These are phyloP conservation scores for Truncatella angustata DNA, from an alignment of 2,329 filamentous ascomycete genomes.

Conservation along the genomic window DNA sequence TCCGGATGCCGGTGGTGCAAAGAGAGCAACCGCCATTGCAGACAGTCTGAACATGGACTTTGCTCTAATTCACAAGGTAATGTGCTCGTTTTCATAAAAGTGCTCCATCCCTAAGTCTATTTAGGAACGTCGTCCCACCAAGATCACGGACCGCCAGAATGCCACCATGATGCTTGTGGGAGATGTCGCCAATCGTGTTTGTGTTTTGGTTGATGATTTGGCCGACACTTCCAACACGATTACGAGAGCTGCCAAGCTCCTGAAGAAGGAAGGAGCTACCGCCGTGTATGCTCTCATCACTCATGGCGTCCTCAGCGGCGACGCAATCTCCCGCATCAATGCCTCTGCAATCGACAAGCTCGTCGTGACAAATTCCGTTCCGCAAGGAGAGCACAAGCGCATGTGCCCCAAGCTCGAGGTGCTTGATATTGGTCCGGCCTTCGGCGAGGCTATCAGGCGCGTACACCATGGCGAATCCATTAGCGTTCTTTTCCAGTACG, in stretches of 20 bases:
- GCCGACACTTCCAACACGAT: conserved; percentile 97
- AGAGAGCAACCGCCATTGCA: conserved; percentile 91
- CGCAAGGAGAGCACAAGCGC: conserved; percentile 76
- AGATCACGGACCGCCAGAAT: conserved; percentile 85
- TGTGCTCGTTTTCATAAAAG: conserved; percentile 25
- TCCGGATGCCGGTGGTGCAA: conserved; percentile 93
- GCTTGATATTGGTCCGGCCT: conserved; percentile 84
- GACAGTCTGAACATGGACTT: conserved; percentile 93
- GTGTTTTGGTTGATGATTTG: conserved; percentile 91
- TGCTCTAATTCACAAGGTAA: conserved; percentile 95
- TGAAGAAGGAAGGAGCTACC: conserved; percentile 91
- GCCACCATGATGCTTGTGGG: conserved; percentile 96
- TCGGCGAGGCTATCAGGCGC: conserved; percentile 91
- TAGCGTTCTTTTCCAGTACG: conserved; percentile 88
- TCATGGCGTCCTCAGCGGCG: conserved; percentile 91
- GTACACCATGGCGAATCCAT: conserved; percentile 98
- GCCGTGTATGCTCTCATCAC: conserved; percentile 90
- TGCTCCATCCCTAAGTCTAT: conserved; percentile 30
- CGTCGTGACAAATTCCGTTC: conserved; percentile 92
- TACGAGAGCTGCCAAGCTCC: conserved; percentile 87
- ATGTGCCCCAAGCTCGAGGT: conserved; percentile 87
- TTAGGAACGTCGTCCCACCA: conserved; percentile 84
- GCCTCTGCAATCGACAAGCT: conserved; percentile 91
- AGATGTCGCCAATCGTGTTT: conserved; percentile 74
- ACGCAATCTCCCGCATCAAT: conserved; percentile 92